Evolutionary conservation across 2,329 filamentous ascomycete species (phyloP), one percentile per base, ranked within the genome.

Genomic region (Beauveria scarabaeidicola): DNA sequence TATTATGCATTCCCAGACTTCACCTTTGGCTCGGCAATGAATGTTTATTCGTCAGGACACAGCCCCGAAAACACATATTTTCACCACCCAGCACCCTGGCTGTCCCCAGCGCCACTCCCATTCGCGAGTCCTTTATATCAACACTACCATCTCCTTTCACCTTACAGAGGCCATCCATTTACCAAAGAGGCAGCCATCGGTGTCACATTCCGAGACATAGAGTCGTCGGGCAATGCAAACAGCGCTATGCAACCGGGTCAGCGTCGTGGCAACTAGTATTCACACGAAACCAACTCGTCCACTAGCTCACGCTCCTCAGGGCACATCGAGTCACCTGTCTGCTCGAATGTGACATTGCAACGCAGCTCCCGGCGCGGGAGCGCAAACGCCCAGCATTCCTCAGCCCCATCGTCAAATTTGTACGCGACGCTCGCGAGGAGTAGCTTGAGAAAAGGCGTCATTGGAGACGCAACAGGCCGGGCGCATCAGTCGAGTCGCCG

Each of bases 181-280:
- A 1, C 29, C 7, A 19, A 29, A 41, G 23, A 32, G 40, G 17
- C 25, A n/a, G 8, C 19, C 3, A 5, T 5, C 5, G 25, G n/a
- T 8, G 23, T 32, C 57, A 9, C 15, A 25, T 11, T 8, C 1
- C 27, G 23, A 17, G 27, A 48, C 19, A 52, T 29, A 23, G 23
- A 32, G 10, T 41, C 57, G 29, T 17, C 50, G 32, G 5, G 29
- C 13, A 29, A 17, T 36, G 19, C 5, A 52, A 46, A 32, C 11
- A 46, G n/a, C 44, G 40, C 44, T 55, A 48, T 55, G 52, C 38
- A 51, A 21, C 52, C 46, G 44, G 21, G n/a, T 15, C 15, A 32
- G 15, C 59, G 11, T 47, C 59, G 59, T 60, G 59, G 52, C 47
- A 60, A 60, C 52, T 60, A 60, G 59, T 44, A 56, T 32, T 60